Base-by-base conservation (phyloP, 2,329 filamentous ascomycete species). In the Pseudogymnoascus sp. region DNA sequence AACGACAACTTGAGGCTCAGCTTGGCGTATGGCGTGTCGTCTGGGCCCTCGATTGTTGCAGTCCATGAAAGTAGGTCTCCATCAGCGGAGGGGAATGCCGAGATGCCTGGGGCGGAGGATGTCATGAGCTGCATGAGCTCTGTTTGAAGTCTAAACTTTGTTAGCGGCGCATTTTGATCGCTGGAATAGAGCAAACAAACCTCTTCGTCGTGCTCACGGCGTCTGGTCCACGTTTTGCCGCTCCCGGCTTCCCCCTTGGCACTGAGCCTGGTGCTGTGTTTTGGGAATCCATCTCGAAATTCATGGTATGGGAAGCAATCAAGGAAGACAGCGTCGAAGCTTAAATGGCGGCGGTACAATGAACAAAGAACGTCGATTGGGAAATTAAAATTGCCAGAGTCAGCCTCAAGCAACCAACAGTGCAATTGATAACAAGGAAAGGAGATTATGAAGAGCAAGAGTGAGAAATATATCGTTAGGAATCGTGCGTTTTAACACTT, bases 101-200 rank as follows among this genome's bases (percentile, higher is more conserved):
- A 96, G 72, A 97, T 87, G 68, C 95, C 95, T 13, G 93, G 91
- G 0, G 93, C 93, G 1, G 93, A 88, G 44, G 93, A 93, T 71
- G 92, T 93, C 95, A 99, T 97, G 70, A 99, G 86, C 76, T 95
- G 89, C 93, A 99, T 97, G 69, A 99, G 84, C 78, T 99, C 95
- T 59, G 93, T 96, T 78, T 99, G 95, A 64, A 99, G 83, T 72
- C 95, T 97, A 73, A 19, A 16, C 14, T 1, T 62, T 44, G 40
- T 69, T 44, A 69, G 65, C 50, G 64, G 62, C 21, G 59, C 59
- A 37, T 24, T 10, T 29, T n/a, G 29, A 8, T 38, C 14, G 2
- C 24, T 37, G n/a, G 59, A 40, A 33, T 38, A 11, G 10, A 56
- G 37, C 40, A 33, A 59, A 73, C 77, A 61, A 77, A 92, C 89